Base-by-base conservation (phyloP, 345 rosid species). In the Noccaea bulbosa region DNA sequence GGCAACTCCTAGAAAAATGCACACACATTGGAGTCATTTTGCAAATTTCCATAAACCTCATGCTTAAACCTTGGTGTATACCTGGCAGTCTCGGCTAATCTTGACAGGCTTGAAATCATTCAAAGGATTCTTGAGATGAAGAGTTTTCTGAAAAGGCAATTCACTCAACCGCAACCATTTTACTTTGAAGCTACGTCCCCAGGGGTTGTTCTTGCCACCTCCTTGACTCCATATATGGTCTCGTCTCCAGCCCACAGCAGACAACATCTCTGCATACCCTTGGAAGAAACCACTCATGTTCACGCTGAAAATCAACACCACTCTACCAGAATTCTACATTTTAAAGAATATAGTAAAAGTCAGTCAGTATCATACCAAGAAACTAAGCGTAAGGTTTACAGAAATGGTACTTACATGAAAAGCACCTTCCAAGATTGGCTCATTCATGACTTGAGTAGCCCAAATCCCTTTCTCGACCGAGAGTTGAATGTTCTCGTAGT, bases 371-470 rank as follows among this genome's bases (percentile, higher is more conserved):
- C 30, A 73, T 54, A 50, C 30, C 17, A 14, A 27, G 30, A 2
- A 20, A 30, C 10, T 14, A 66, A 61, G 65, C 70, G 60, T 48
- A 65, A 78, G 53, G 72, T 14, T 14, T 76, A 70, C 43, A 78
- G 53, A 73, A 20, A 50, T 20, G 54, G 47, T 45, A 60, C 92
- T 90, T 82, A 90, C 97, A 80, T 77, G 82, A 86, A 90, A 93
- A 71, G 96, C 96, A 49, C 90, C 98, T 78, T 93, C 96, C 82
- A 88, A 60, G 72, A 93, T 90, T 63, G 97, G 97, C 82, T 93
- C 98, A 81, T 93, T 93, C 97, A 88, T 90, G 62, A 93, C 97
- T 81, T 93, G 97, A 77, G 98, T 93, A 70, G 98, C 98, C 98
- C 97, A 93, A 59, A 90, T 86, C 62, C 93, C 98, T 78, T 73